A percentile compares a stretch with the other conserved stretches of the same genome.
phyloP scores from a whole-genome alignment of 305 asterid species.

The Petunia hybrid region DNA sequence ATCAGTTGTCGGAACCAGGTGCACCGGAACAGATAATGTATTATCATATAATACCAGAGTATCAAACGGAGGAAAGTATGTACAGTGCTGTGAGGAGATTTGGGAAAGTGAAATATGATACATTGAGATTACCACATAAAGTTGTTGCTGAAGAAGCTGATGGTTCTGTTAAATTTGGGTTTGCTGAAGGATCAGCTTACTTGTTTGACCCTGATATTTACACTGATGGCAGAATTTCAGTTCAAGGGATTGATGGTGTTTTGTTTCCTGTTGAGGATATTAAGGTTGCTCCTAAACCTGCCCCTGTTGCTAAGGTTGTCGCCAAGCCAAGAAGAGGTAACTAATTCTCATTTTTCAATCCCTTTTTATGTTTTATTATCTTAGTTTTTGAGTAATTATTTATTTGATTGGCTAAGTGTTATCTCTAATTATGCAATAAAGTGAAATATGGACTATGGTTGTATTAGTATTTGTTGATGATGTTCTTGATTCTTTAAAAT shows the following conservation, averaged over 20 bases:
- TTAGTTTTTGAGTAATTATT: not conserved
- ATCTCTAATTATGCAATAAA: not conserved
- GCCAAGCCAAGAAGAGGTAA: constrained; percentile 84
- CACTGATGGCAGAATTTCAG: constrained; percentile 96
- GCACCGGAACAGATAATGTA: constrained; percentile 95
- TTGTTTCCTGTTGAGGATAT: constrained; percentile 72
- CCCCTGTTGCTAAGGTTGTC: constrained; percentile 61
- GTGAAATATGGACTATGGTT: not conserved
- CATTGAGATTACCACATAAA: constrained; percentile 81
- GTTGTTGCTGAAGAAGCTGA: constrained; percentile 90
- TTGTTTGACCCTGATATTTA: constrained; percentile 92
- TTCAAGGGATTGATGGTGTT: constrained; percentile 93
- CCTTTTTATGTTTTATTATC: not conserved
- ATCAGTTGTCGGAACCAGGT: constrained; percentile 86
- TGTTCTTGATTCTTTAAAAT: not conserved
- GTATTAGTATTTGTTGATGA: not conserved
- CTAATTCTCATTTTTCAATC: constrained; percentile 3
- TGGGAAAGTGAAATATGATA: constrained; percentile 80
- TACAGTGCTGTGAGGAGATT: constrained; percentile 87
- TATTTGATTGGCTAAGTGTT: not conserved
- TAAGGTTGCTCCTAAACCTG: constrained; percentile 47
- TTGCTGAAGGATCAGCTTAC: constrained; percentile 77
- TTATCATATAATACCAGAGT: constrained; percentile 83
- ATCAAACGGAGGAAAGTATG: constrained; percentile 96
- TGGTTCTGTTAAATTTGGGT: constrained; percentile 89